Evolutionary conservation across 805 yeast species (phyloP).

Genomic region (Pichia rugopelliculosa): DNA sequence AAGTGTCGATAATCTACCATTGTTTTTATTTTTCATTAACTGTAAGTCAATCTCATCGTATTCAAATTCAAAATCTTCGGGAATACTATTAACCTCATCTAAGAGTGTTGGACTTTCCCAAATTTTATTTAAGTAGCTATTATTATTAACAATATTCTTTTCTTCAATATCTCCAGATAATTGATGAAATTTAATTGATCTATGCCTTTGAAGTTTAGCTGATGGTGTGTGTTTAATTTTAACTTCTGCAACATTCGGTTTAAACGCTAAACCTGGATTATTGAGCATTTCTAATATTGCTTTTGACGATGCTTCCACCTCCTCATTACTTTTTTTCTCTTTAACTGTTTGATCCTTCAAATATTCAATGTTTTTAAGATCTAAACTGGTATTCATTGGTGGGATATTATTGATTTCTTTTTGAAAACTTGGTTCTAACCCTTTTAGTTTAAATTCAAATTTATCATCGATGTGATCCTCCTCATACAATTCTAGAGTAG

Average conservation of each 20-base stretch:
- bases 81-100: conserved; percentile 31
- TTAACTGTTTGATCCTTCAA: neutral
- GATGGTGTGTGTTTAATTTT: conserved; percentile 1
- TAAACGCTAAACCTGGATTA: neutral
- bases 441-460: neutral
- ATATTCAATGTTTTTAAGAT: neutral
- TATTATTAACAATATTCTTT: neutral
- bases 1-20: conserved; percentile 1
- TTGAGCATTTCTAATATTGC: conserved; percentile 4
- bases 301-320: neutral
- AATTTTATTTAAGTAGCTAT: neutral
- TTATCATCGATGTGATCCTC: too few relatives aligned
- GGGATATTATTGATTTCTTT: neutral
- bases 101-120: conserved; percentile 11
- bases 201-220: neutral
- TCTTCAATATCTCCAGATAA: conserved; percentile 9
- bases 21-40: neutral
- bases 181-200: conserved; percentile 11
- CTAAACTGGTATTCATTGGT: neutral
- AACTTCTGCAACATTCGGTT: neutral
- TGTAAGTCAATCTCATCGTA: neutral
- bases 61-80: conserved; percentile 30
- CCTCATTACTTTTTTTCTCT: neutral
- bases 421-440: neutral
- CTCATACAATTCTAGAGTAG: conserved; percentile 1